These are phyloP conservation scores for Globisporangium ultimum DNA, from an alignment of 352 stramenopile genomes.

Conservation along the genomic window DNA sequence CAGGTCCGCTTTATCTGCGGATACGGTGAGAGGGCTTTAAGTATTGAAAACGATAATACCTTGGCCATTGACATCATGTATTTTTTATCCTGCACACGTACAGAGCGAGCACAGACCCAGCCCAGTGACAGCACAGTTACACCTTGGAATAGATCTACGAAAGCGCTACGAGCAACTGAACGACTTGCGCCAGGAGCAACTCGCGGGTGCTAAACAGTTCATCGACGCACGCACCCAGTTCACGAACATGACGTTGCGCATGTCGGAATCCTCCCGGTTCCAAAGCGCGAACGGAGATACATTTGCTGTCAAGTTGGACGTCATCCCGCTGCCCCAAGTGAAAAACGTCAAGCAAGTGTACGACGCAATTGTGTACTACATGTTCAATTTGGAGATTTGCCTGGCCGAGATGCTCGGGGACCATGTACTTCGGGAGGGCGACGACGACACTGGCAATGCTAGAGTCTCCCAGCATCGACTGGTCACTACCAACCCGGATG, in stretches of 20 bases:
- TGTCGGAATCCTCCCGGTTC: conserved; percentile 1
- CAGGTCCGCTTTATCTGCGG: conserved; percentile 1
- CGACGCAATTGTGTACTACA: conserved; percentile 2
- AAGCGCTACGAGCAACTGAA: neutral
- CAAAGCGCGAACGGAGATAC: neutral
- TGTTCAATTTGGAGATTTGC: conserved; percentile 4
- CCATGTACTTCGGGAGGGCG: neutral
- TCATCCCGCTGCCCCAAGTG: neutral
- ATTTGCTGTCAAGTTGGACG: neutral
- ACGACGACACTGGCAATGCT: neutral
- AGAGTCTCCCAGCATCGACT: neutral
- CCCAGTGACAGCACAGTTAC: neutral
- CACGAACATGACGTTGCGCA: neutral
- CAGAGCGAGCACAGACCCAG: conserved; percentile 5
- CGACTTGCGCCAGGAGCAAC: no score
- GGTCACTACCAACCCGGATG: neutral
- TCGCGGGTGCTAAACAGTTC: no score
- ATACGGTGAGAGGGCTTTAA: neutral
- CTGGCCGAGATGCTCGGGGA: neutral
- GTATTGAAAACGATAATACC: no score
- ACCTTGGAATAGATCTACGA: neutral
- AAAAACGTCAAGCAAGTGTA: conserved; percentile 9
- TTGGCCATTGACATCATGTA: no score
- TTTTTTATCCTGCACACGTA: neutral
- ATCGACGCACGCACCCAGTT: neutral